Evolutionary conservation across 306 rosid genomes (phyloP).

Genomic region (Calophaca sinica): DNA sequence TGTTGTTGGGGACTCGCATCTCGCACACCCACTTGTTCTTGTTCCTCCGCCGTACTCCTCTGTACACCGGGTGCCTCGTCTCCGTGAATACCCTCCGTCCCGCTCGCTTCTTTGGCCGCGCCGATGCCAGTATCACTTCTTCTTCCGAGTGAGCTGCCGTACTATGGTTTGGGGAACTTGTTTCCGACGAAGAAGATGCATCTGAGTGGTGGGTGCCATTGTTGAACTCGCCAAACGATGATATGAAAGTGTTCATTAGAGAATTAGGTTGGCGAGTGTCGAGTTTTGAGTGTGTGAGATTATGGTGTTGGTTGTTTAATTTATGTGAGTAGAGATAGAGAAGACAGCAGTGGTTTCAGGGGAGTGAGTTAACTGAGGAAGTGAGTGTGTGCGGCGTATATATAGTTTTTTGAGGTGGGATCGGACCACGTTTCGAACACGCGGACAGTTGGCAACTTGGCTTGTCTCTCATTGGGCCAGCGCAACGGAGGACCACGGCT

Average conservation of each 20-base stretch:
- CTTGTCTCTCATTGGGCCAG: background rate
- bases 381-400: background rate
- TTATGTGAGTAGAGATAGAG: background rate
- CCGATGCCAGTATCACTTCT: conserved; percentile 64
- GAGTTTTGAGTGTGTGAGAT: too few species aligned
- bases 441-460: background rate
- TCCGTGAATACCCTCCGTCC: conserved; percentile 76
- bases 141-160: too few species aligned
- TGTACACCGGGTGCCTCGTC: conserved; percentile 81
- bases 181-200: too few species aligned
- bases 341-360: too few species aligned
- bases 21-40: conserved; percentile 92
- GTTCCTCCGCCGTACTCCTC: conserved; percentile 77
- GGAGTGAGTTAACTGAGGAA: background rate
- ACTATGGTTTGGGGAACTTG: too few species aligned
- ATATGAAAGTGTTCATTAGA: conserved; percentile 38
- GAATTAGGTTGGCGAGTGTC: background rate
- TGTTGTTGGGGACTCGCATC: conserved; percentile 69
- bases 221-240: background rate
- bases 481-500: conserved; percentile 34
- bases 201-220: too few species aligned
- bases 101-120: conserved; percentile 69
- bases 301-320: background rate
- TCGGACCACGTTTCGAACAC: conserved; percentile 29
- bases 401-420: conserved; percentile 3